Evolutionary conservation across 805 yeast species (phyloP), one percentile per base, ranked within the genome.

Genomic region (Myxozyma lipomycoides): DNA sequence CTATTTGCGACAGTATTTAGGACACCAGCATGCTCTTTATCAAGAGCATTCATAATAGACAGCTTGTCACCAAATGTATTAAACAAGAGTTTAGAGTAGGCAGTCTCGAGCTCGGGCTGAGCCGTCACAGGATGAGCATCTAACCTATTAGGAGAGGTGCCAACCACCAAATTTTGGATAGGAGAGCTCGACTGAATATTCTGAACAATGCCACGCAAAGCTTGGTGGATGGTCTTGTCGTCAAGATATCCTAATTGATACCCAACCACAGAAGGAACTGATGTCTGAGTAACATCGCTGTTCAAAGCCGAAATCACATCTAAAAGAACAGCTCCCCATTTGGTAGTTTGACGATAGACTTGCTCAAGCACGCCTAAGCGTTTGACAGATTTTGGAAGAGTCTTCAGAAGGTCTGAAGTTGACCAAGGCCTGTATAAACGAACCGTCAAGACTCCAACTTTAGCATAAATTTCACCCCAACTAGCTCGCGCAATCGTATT

Each of bases 381-480:
- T 53, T 73, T 72, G 47, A 79, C 78, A 6, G 80, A 66, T 1
- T 73, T 55, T 24, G 91, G 90, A 38, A 85, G 65, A 2, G 70
- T 61, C 1, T 70, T 58, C 44, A 79, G 69, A 25, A 87, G 70
- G 15, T 72, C 65, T n/a, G 71, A 65, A 44, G 82, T 72, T 52
- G 75, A 70, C 72, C 89, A 85, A 2, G 96, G 95, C 62, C 87
- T 78, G 71, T 84, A 84, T 28, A 78, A 78, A 37, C 83, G 78
- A 41, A 86, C 72, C 6, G 78, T 69, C 40, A 85, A 67, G 28
- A 84, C 64, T 38, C 81, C 77, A 18, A 73, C 71, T 39, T 67
- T 64, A 30, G 71, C 67, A 30, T 67, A 61, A 21, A 66, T 61
- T 24, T 70, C 68, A 25, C 56, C 55, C 49, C 54, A 50, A 34